These are phyloP conservation scores for Furculomyces boomerangus DNA, from an alignment of 371 early-diverging fungal species.

Conservation along the genomic window DNA sequence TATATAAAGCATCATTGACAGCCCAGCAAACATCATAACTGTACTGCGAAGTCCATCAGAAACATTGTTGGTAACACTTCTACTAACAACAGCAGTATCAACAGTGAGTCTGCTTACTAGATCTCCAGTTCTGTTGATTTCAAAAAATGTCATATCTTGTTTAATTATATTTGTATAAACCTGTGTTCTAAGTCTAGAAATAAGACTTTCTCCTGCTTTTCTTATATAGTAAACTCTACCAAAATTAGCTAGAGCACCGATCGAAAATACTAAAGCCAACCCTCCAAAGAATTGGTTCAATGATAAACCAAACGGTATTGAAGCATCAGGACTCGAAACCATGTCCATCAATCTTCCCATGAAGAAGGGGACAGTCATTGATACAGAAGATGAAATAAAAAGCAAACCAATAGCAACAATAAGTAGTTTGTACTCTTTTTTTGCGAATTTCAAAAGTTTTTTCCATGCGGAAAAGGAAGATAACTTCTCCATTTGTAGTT, in stretches of 20 bases:
- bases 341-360: conserved; percentile 69
- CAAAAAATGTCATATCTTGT: conserved; percentile 60
- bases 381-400: conserved; percentile 43
- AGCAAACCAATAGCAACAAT: conserved; percentile 29
- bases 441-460: conserved; percentile 22
- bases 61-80: conserved; percentile 55
- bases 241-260: conserved; percentile 55
- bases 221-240: conserved; percentile 54
- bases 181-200: conserved; percentile 34
- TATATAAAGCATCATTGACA: conserved; percentile 51
- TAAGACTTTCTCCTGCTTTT: conserved; percentile 50
- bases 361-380: conserved; percentile 48
- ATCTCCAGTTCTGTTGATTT: conserved; percentile 55
- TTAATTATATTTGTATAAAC: conserved; percentile 32
- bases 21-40: conserved; percentile 36
- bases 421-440: conserved; percentile 24
- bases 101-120: conserved; percentile 52
- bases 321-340: conserved; percentile 24
- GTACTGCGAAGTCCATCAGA: conserved; percentile 53
- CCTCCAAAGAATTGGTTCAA: conserved; percentile 34
- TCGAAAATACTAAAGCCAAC: conserved; percentile 31
- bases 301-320: conserved; percentile 27
- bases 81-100: conserved; percentile 61
- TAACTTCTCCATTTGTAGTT: not conserved
- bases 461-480: not conserved